Evolutionary conservation across 306 rosid genomes (phyloP).

Genomic region (Hippophae rhamnoides): DNA sequence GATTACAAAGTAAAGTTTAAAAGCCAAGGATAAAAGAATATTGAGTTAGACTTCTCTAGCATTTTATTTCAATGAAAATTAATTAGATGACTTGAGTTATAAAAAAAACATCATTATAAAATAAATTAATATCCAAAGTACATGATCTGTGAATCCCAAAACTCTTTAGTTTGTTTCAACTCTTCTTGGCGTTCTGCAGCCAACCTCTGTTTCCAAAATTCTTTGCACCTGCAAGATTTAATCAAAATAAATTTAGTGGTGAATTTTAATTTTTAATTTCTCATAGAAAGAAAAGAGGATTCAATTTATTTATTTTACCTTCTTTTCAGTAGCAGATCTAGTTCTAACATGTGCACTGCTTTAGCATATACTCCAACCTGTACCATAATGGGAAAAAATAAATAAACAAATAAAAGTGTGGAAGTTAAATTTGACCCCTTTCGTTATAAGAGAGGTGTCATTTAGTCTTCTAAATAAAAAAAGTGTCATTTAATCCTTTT

Average conservation of each 20-base stretch:
- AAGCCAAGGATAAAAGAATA: not conserved
- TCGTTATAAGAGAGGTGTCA: too few relatives aligned
- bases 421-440: not conserved
- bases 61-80: too few relatives aligned
- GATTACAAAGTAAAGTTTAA: too few relatives aligned
- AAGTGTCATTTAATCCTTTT: too few relatives aligned
- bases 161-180: conserved; percentile 58
- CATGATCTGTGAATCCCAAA: conserved; percentile 57
- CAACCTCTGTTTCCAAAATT: conserved; percentile 63
- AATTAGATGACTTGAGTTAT: too few relatives aligned
- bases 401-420: not conserved
- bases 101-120: too few relatives aligned
- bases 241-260: not conserved
- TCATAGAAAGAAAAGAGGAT: not conserved
- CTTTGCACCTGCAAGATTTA: conserved; percentile 46
- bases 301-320: conserved; percentile 43
- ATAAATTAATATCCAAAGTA: conserved; percentile 29
- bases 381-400: conserved; percentile 11
- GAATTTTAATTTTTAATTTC: not conserved
- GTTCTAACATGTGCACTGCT: conserved; percentile 62
- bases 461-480: not conserved
- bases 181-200: conserved; percentile 33
- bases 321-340: conserved; percentile 62
- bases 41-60: not conserved
- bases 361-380: conserved; percentile 63